These are phyloP conservation scores for Malus fusca DNA, from an alignment of 306 rosid species.

Conservation along the genomic window DNA sequence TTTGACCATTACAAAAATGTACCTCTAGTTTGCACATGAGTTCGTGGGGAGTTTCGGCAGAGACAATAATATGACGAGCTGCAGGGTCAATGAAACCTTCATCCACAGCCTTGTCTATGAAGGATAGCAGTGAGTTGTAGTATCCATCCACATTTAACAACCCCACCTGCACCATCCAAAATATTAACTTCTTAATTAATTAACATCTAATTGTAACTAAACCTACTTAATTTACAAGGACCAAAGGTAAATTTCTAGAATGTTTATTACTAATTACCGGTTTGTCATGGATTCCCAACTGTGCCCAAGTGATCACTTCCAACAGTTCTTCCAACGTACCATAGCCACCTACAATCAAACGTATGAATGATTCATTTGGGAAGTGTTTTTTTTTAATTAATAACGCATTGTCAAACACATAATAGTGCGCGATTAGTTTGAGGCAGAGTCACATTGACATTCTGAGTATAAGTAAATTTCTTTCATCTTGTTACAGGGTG, in stretches of 20 bases:
- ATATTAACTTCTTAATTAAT: background rate
- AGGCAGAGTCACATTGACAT: no score
- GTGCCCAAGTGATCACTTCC: constrained; percentile 95
- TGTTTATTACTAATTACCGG: constrained; percentile 40
- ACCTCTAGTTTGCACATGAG: constrained; percentile 96
- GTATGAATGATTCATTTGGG: background rate
- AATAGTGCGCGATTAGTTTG: no score
- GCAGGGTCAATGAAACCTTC: constrained; percentile 85
- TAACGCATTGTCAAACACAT: background rate
- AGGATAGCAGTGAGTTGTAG: constrained; percentile 75
- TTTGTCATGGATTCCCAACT: constrained; percentile 83
- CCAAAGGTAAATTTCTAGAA: background rate
- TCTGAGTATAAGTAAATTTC: no score
- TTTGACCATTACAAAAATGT: background rate
- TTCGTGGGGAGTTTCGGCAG: constrained; percentile 93
- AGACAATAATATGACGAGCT: constrained; percentile 94
- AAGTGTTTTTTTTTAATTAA: background rate
- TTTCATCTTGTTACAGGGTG: no score
- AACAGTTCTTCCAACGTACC: constrained; percentile 86
- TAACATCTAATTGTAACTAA: background rate
- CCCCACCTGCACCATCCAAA: constrained; percentile 57
- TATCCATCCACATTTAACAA: constrained; percentile 91
- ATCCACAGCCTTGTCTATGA: constrained; percentile 94
- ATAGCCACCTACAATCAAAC: constrained; percentile 60
- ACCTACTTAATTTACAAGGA: background rate